These are phyloP conservation scores for Komagataea norvegica DNA, from an alignment of 1,139 yeast species.

Conservation along the genomic window DNA sequence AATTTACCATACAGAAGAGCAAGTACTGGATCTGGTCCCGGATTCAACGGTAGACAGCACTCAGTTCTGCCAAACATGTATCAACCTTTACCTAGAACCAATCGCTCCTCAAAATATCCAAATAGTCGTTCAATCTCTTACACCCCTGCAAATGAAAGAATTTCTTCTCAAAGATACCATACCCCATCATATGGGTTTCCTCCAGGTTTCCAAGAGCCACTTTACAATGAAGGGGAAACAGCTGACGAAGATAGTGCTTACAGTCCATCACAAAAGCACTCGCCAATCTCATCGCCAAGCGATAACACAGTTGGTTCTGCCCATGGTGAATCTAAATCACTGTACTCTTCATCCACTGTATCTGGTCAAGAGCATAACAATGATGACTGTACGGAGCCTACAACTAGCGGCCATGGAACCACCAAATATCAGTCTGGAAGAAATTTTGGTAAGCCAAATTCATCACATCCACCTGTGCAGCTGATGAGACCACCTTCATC, in stretches of 20 bases:
- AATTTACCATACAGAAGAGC: conserved; percentile 45
- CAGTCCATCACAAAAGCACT: conserved; percentile 15
- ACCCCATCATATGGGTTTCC: conserved; percentile 10
- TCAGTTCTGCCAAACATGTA: conserved; percentile 7
- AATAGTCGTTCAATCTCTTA: conserved; percentile 23
- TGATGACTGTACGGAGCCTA: conserved; percentile 20
- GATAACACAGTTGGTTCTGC: conserved; percentile 20
- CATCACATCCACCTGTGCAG: conserved; percentile 11
- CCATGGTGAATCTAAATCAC: conserved; percentile 24
- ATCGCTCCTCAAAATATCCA: conserved; percentile 9
- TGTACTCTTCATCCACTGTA: conserved; percentile 24
- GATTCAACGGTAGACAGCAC: conserved; percentile 18
- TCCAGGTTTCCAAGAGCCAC: conserved; percentile 2
- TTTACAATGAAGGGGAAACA: neutral
- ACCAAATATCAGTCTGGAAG: conserved; percentile 18
- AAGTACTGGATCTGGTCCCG: conserved; percentile 28
- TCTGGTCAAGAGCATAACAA: conserved; percentile 20
- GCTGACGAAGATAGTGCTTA: conserved; percentile 6
- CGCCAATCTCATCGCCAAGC: conserved; percentile 25
- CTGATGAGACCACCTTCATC: conserved; percentile 22
- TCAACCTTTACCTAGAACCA: conserved; percentile 9
- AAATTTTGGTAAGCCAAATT: conserved; percentile 12
- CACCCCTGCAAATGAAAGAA: conserved; percentile 12
- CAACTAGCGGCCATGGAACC: conserved; percentile 16
- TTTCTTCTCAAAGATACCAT: conserved; percentile 9